Evolutionary conservation across 2,329 filamentous ascomycete genomes (phyloP).

Genomic region (Arachnopeziza araneosa): DNA sequence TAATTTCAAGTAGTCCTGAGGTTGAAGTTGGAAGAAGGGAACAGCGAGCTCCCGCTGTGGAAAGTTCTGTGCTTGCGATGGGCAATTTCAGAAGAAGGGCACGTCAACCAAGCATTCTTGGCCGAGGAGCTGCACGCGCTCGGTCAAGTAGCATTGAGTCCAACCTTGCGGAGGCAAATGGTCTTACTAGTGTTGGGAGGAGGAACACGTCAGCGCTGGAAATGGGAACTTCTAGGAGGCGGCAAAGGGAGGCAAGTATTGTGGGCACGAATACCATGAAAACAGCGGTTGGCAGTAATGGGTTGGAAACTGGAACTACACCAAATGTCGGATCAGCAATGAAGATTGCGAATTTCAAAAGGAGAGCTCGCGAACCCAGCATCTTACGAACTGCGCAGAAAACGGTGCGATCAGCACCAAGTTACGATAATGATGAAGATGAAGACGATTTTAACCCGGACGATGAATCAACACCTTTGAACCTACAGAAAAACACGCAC

Average conservation of each 20-base stretch:
- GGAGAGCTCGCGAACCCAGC: slow-evolving; percentile 54
- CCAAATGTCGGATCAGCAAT: slow-evolving; percentile 33
- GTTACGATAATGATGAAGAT: slow-evolving; percentile 38
- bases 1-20: slow-evolving; percentile 23
- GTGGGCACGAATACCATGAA: slow-evolving; percentile 24
- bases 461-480: slow-evolving; percentile 62
- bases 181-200: slow-evolving; percentile 24
- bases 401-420: slow-evolving; percentile 32
- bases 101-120: slow-evolving; percentile 40
- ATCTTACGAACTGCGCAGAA: slow-evolving; percentile 43
- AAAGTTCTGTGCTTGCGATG: slow-evolving; percentile 38
- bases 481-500: slow-evolving; percentile 40
- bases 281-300: slow-evolving; percentile 22
- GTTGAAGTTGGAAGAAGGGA: slow-evolving; percentile 27
- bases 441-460: slow-evolving; percentile 54
- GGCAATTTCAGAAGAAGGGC: slow-evolving; percentile 52
- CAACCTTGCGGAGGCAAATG: slow-evolving; percentile 23
- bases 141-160: slow-evolving; percentile 31
- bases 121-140: slow-evolving; percentile 16
- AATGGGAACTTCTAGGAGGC: slow-evolving; percentile 31
- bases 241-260: slow-evolving; percentile 31
- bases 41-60: slow-evolving; percentile 18
- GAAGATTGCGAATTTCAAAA: slow-evolving; percentile 53
- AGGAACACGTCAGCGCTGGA: slow-evolving; percentile 22
- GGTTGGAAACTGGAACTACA: slow-evolving; percentile 22